Evolutionary conservation across 371 early-diverging fungal species (phyloP), one percentile per base, ranked within the genome.

Genomic region (Blastocladiella emersonii): DNA sequence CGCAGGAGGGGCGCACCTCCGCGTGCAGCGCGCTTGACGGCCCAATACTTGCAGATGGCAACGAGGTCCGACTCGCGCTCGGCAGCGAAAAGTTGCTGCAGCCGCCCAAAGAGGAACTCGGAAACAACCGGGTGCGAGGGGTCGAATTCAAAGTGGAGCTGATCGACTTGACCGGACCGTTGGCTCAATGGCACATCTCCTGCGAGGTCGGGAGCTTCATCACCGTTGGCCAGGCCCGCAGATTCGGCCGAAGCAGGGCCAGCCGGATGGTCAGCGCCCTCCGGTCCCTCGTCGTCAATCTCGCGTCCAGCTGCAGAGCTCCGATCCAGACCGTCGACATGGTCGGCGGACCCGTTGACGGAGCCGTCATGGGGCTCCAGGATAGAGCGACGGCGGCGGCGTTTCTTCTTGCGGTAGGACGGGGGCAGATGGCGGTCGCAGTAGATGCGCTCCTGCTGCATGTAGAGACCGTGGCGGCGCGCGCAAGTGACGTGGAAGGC

Each of bases 401-500:
- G 41, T 21, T 41, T 41, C 41, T 51, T 51, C 32, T 15, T 27
- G 56, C 56, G 30, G 30, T 17, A 27, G 32, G 8, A 39, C 82
- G 8, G 94, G 92, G 8, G 86, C 81, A 48, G n/a, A 70, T 95
- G 94, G 66, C 80, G 80, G 65, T 88, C 85, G 67, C 96, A 95
- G 63, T 79, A 30, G 17, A 51, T 30, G 15, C 32, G 27, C 13
- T 51, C 32, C 13, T 51, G 85, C 37, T 84, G 83, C 93, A 98
- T 94, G 68, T 84, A 89, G 5, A 94, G 76, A 27, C 85, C 83
- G 1, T 90, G 91, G 66, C 81, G 81, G 21, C 91, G 80, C 5
- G 95, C 98, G 66, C 99, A 98, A 0, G 92, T 92, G 1, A 87
- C 89, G 74, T 99, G 99, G 68, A 93, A 98, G 0, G 95, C 89